These are phyloP conservation scores for Solanum corneliomulleri DNA, from an alignment of 257 asterid genomes.

Conservation along the genomic window DNA sequence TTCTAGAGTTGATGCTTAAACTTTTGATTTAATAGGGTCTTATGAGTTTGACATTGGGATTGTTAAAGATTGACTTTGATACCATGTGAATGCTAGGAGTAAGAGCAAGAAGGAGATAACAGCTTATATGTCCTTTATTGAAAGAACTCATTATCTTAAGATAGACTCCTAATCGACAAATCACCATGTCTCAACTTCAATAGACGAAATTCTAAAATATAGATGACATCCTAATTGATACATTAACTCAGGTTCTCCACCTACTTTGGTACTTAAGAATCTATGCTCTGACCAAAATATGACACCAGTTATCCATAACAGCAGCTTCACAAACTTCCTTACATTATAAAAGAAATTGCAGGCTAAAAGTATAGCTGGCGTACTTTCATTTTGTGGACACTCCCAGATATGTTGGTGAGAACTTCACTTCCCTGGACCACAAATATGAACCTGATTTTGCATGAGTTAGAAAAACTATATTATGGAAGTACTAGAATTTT, in stretches of 20 bases:
- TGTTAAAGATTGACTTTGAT: not conserved
- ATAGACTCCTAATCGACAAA: not conserved
- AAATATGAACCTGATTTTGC: slow-evolving; percentile 53
- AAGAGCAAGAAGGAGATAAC: not conserved
- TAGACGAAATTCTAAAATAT: not conserved
- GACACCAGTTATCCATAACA: not conserved
- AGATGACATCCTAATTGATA: not conserved
- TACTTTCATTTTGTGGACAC: slow-evolving; percentile 48
- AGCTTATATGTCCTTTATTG: not conserved
- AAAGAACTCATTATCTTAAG: not conserved
- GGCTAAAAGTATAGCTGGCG: not conserved
- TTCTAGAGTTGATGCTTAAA: not conserved
- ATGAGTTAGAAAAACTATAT: not conserved
- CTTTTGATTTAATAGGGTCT: not conserved
- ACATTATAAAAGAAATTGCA: not conserved
- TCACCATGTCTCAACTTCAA: not conserved
- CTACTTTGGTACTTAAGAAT: not conserved
- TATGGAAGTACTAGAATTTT: not conserved
- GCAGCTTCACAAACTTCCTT: not conserved
- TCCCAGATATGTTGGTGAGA: slow-evolving; percentile 36
- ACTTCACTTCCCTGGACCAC: slow-evolving; percentile 61
- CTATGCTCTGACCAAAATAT: not conserved
- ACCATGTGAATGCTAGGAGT: not conserved
- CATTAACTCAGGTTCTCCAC: not conserved
- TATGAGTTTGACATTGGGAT: not conserved